Conservation (phyloP, 176 grass and related monocot genomes). For the Oryza glumipatula region DNA sequence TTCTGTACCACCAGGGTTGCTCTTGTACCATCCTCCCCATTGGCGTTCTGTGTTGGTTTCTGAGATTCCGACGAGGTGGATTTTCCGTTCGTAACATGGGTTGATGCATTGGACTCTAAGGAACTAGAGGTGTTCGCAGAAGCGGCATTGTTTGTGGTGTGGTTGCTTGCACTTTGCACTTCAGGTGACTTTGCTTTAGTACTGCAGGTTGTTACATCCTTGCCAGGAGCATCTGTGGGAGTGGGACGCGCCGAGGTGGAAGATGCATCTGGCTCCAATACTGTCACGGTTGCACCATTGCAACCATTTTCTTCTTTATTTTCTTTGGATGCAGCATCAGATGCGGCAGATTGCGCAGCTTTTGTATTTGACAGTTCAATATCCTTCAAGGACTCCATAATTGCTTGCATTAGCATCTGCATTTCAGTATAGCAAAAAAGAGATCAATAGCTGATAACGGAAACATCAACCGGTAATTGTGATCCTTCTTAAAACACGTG, state of each 20-base stretch:
- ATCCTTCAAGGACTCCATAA: slow-evolving; percentile 91
- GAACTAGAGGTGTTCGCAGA: slow-evolving; percentile 13
- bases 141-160: not conserved
- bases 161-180: slow-evolving; percentile 29
- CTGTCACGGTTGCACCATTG: slow-evolving; percentile 21
- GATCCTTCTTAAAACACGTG: too few relatives aligned
- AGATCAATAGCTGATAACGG: not conserved
- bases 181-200: slow-evolving; percentile 33
- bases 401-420: slow-evolving; percentile 97
- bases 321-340: slow-evolving; percentile 45
- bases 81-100: slow-evolving; percentile 35
- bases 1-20: slow-evolving; percentile 92
- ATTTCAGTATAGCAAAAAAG: slow-evolving; percentile 7
- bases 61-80: slow-evolving; percentile 33
- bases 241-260: not conserved
- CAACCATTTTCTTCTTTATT: slow-evolving; percentile 25
- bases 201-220: slow-evolving; percentile 24
- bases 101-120: slow-evolving; percentile 28
- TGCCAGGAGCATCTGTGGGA: slow-evolving; percentile 1
- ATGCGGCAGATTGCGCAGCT: slow-evolving; percentile 41
- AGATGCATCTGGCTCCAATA: slow-evolving; percentile 39
- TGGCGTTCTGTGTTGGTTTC: slow-evolving; percentile 47
- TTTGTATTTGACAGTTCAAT: slow-evolving; percentile 59
- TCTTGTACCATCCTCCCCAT: slow-evolving; percentile 62
- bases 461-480: slow-evolving; percentile 7